Conservation (phyloP, 129 eudicot genomes). For the Flaveria ramosissima region DNA sequence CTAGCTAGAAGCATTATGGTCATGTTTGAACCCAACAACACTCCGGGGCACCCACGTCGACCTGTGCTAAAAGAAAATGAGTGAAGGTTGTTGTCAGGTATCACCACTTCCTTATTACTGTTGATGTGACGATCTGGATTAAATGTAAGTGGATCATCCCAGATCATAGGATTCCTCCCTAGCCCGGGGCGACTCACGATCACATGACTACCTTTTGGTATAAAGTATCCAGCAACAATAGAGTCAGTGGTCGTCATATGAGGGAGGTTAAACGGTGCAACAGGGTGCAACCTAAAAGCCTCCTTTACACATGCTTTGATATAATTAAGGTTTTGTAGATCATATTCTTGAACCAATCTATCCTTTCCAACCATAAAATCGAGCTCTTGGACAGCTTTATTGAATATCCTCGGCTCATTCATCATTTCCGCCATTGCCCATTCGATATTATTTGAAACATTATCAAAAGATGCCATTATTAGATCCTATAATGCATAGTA, state of each 20-base stretch:
- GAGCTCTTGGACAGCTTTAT: background rate
- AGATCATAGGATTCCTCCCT: background rate
- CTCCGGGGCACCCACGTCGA: background rate
- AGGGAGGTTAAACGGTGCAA: background rate
- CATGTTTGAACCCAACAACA: constrained; percentile 1
- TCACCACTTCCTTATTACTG: background rate
- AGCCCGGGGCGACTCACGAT: background rate
- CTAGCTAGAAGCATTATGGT: constrained; percentile 9
- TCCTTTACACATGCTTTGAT: background rate
- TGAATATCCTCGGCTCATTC: background rate
- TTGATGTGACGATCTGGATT: background rate
- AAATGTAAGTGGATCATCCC: background rate
- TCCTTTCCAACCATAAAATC: background rate
- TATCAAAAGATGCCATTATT: background rate
- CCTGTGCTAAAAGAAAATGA: background rate
- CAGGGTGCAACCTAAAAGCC: background rate
- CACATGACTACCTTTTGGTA: background rate
- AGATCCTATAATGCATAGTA: background rate
- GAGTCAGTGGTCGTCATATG: background rate
- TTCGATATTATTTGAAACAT: background rate
- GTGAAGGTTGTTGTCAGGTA: background rate
- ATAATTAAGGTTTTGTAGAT: background rate
- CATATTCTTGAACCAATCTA: background rate
- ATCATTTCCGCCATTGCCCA: constrained; percentile 11
- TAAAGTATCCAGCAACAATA: background rate